A percentile compares a stretch with the other conserved stretches of the same genome.
Conservation (phyloP, 352 stramenopile species). For the Hyaloperonospora arabidopsidis region DNA sequence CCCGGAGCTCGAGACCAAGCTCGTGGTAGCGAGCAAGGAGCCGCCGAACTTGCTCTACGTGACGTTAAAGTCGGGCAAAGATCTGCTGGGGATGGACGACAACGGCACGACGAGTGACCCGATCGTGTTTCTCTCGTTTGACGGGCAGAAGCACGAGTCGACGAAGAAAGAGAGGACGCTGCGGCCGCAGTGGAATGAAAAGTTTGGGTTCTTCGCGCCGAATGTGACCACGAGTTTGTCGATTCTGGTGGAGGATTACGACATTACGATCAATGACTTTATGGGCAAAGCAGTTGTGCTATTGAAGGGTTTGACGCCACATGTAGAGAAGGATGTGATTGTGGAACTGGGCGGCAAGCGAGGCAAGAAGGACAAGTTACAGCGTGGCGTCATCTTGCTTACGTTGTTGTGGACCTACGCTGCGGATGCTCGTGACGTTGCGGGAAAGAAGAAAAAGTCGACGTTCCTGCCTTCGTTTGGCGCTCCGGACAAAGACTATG, state of each 20-base stretch:
- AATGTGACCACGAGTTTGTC: conserved; percentile 46
- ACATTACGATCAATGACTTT: conserved; percentile 75
- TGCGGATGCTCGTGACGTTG: conserved; percentile 43
- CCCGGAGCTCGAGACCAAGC: conserved; percentile 17
- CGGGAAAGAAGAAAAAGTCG: conserved; percentile 64
- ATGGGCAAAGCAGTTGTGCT: conserved; percentile 63
- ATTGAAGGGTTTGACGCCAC: conserved; percentile 39
- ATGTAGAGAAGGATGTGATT: conserved; percentile 48
- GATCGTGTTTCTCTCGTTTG: conserved; percentile 69
- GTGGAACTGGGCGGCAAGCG: conserved; percentile 56
- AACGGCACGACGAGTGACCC: conserved; percentile 81
- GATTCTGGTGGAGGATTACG: conserved; percentile 63
- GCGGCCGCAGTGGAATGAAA: conserved; percentile 71
- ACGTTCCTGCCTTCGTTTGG: conserved; percentile 49
- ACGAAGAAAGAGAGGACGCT: conserved; percentile 69
- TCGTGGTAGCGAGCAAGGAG: conserved; percentile 13
- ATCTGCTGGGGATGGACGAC: conserved; percentile 81
- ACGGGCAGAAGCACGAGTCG: conserved; percentile 76
- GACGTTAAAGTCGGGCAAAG: conserved; percentile 62
- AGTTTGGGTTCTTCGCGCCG: conserved; percentile 62
- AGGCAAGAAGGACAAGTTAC: conserved; percentile 59
- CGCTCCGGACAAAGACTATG: conserved; percentile 59
- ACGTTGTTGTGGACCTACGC: conserved; percentile 56
- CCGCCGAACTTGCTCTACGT: conserved; percentile 65
- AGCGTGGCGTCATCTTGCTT: conserved; percentile 45